Evolutionary conservation across 1,284 basidiomycete genomes (phyloP).

Genomic region (Cryptococcus maquisensis): DNA sequence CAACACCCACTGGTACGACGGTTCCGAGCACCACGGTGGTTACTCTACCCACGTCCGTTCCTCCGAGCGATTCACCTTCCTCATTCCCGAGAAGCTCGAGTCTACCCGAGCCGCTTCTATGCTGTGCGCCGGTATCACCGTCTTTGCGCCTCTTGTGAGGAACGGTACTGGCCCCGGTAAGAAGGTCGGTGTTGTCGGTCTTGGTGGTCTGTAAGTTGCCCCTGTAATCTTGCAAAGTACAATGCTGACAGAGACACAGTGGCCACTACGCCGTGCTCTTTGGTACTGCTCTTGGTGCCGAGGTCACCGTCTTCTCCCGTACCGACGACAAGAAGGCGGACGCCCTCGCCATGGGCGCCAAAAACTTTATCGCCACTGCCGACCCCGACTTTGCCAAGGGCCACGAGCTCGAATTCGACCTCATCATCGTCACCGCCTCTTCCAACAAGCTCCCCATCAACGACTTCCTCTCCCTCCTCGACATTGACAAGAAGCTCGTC

Average conservation of each 20-base stretch:
- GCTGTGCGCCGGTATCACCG: conserved; percentile 63
- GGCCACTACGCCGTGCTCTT: conserved; percentile 59
- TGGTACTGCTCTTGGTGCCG: conserved; percentile 58
- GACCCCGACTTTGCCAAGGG: conserved; percentile 50
- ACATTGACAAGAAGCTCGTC: conserved; percentile 56
- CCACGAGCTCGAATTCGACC: conserved; percentile 54
- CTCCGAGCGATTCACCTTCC: conserved; percentile 64
- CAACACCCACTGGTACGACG: conserved; percentile 44
- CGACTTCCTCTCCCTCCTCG: conserved; percentile 52
- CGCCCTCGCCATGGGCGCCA: conserved; percentile 60
- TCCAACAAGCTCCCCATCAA: conserved; percentile 47
- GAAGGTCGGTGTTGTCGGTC: conserved; percentile 63
- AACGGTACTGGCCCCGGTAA: conserved; percentile 63
- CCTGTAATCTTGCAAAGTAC: too few species aligned
- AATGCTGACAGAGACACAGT: conserved; percentile 2
- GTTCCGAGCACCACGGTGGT: conserved; percentile 47
- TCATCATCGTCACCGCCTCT: conserved; percentile 58
- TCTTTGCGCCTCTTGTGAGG: conserved; percentile 61
- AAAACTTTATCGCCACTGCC: conserved; percentile 53
- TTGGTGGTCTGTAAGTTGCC: conserved; percentile 54
- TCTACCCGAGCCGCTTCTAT: conserved; percentile 55
- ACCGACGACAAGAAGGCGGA: conserved; percentile 59
- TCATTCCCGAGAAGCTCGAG: conserved; percentile 59
- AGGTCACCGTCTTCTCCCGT: conserved; percentile 65
- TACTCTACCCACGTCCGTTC: conserved; percentile 61